Percentiles rank a stretch among this genome's conserved stretches.
These are phyloP conservation scores for Gorgonomyces haynaldii DNA, from an alignment of 192 early-diverging fungal species.

Conservation along the genomic window DNA sequence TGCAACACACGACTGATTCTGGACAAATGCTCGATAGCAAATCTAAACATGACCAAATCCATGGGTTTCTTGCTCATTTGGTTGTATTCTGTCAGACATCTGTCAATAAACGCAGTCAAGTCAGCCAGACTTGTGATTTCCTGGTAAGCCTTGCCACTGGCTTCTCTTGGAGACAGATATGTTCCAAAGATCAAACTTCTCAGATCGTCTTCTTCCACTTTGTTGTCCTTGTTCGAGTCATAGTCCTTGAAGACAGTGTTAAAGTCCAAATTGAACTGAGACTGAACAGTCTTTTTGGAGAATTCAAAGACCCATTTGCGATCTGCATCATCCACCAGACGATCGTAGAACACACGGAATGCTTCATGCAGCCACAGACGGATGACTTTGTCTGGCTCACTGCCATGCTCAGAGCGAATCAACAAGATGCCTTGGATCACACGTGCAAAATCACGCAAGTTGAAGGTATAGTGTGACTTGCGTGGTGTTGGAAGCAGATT, in stretches of 20 bases:
- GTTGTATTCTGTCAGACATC: slow-evolving; percentile 40
- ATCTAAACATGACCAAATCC: slow-evolving; percentile 50
- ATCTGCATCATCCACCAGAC: slow-evolving; percentile 46
- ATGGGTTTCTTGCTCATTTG: slow-evolving; percentile 48
- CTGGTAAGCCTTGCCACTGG: slow-evolving; percentile 30
- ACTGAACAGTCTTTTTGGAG: slow-evolving; percentile 26
- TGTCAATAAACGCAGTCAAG: slow-evolving; percentile 41
- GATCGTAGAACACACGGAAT: slow-evolving; percentile 47
- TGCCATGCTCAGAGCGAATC: slow-evolving; percentile 22
- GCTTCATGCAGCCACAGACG: slow-evolving; percentile 50
- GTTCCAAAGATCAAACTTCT: slow-evolving; percentile 48
- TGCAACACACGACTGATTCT: slow-evolving; percentile 41
- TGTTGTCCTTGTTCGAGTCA: slow-evolving; percentile 31
- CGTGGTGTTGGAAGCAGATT: slow-evolving; percentile 44
- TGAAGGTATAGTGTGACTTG: slow-evolving; percentile 57
- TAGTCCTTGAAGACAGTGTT: slow-evolving; percentile 32
- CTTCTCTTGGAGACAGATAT: slow-evolving; percentile 37
- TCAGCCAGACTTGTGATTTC: slow-evolving; percentile 39
- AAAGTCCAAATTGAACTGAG: slow-evolving; percentile 35
- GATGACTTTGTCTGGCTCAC: slow-evolving; percentile 34
- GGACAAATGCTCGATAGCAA: slow-evolving; percentile 49
- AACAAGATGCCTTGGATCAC: slow-evolving; percentile 46
- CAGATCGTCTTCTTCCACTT: slow-evolving; percentile 36
- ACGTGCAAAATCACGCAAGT: slow-evolving; percentile 46
- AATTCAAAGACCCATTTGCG: slow-evolving; percentile 38